A percentile compares a stretch with the other conserved stretches of the same genome.
Conservation (phyloP, 768 basidiomycete species). For the Pluteus cervinus region DNA sequence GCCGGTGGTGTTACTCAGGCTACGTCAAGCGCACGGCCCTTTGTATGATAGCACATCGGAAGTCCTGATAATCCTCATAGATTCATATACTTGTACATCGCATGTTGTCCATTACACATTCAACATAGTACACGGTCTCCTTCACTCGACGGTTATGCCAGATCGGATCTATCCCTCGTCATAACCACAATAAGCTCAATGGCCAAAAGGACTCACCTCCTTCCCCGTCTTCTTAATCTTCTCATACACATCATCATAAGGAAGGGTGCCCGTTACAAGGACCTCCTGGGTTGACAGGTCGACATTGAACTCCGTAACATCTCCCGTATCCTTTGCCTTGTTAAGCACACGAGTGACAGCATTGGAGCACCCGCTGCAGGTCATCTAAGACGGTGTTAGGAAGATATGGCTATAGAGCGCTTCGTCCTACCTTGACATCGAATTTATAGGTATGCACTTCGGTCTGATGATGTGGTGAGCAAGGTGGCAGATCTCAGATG, state of each 20-base stretch:
- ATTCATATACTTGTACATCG: too few relatives aligned
- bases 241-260: slow-evolving; percentile 60
- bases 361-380: slow-evolving; percentile 81
- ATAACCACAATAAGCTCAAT: slow-evolving; percentile 1
- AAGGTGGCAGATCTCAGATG: too few relatives aligned
- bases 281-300: slow-evolving; percentile 69
- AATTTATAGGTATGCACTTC: slow-evolving; percentile 64
- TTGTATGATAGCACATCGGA: too few relatives aligned
- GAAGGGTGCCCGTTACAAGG: slow-evolving; percentile 50
- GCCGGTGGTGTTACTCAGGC: too few relatives aligned
- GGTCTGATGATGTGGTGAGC: neutral
- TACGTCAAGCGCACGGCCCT: too few relatives aligned
- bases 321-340: slow-evolving; percentile 51
- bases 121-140: neutral
- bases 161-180: slow-evolving; percentile 31
- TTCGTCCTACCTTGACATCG: slow-evolving; percentile 64
- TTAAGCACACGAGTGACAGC: slow-evolving; percentile 71
- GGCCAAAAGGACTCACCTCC: slow-evolving; percentile 46
- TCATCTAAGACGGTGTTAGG: slow-evolving; percentile 50
- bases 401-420: neutral
- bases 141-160: slow-evolving; percentile 31
- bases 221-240: slow-evolving; percentile 92
- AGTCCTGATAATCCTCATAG: too few relatives aligned
- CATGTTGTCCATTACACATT: neutral
- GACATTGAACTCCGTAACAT: slow-evolving; percentile 51